A percentile compares a stretch with the other conserved stretches of the same genome.
These are phyloP conservation scores for Sporisorium reilianum DNA, from an alignment of 1,284 basidiomycete genomes.

Conservation along the genomic window DNA sequence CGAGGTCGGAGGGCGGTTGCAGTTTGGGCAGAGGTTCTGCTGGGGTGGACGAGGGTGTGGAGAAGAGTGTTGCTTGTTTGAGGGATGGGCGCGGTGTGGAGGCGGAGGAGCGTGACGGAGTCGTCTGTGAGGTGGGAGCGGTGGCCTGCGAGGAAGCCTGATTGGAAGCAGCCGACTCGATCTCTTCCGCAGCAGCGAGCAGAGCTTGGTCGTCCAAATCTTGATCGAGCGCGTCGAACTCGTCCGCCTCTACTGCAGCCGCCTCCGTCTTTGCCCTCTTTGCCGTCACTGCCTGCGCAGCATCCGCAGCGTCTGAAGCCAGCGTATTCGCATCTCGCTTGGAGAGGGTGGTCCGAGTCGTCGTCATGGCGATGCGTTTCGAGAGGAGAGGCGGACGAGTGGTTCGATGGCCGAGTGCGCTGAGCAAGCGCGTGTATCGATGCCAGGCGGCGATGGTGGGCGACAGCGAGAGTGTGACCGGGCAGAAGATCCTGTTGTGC, in stretches of 20 bases:
- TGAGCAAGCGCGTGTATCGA: constrained; percentile 5
- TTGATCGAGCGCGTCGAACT: constrained; percentile 49
- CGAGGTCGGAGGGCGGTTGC: constrained; percentile 14
- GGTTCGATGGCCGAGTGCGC: constrained; percentile 4
- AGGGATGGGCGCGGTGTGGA: constrained; percentile 10
- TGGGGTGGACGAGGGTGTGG: not conserved
- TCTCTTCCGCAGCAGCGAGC: constrained; percentile 50
- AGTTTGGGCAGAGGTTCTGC: constrained; percentile 15
- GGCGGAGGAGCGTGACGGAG: not conserved
- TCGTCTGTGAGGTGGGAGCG: constrained; percentile 3
- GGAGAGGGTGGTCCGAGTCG: constrained; percentile 14
- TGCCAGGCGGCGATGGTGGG: not conserved
- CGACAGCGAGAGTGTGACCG: too few species aligned
- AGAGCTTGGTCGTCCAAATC: constrained; percentile 51
- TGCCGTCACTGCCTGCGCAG: not conserved
- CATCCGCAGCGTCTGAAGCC: not conserved
- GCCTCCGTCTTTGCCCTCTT: constrained; percentile 16
- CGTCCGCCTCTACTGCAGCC: constrained; percentile 24
- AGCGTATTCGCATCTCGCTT: constrained; percentile 42
- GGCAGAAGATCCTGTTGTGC: too few species aligned
- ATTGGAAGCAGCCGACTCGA: constrained; percentile 37
- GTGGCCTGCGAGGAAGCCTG: constrained; percentile 7
- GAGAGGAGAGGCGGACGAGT: not conserved
- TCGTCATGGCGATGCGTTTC: constrained; percentile 10
- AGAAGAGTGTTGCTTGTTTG: constrained; percentile 25